Base-by-base conservation (phyloP, 345 rosid species). In the Psidium guajava region DNA sequence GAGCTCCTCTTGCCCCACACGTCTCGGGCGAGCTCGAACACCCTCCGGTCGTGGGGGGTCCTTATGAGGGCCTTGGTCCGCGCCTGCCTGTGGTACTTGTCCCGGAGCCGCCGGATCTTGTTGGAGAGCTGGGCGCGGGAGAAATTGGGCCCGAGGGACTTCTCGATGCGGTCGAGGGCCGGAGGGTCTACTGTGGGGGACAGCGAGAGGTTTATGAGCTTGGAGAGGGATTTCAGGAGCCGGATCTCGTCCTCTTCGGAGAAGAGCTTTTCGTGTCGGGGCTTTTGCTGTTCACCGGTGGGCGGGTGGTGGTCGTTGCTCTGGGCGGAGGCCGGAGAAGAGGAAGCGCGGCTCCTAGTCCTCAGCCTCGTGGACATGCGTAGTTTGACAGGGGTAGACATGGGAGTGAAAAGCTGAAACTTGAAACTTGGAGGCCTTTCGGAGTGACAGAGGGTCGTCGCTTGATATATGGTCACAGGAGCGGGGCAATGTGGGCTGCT, bases 71-170 rank as follows among this genome's bases (percentile, higher is more conserved):
- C 86, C 82, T 85, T 89, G 91, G 84, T 8, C 47, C 87, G 85
- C 5, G 88, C 87, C 49, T 83, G 88, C 75, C 83, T 86, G 56
- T 40, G 91, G 85, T 89, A 89, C 89, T 88, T 89, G 56, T 18
- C 21, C 44, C 87, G 74, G 47, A 89, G 84, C n/a, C 81, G 52
- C 8, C 88, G 90, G 85, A 89, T 69, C 88, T 89, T 89, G 88
- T 74, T 82, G 54, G 24, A 27, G 86, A 89, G 27, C 82, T 88
- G 91, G n/a, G 58, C 51, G 74, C 77, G 86, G 80, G 88, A 85
- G 87, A 89, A 85, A 25, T 81, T 88, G 51, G 85, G 59, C 58
- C 80, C 77, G 57, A 88, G 85, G 15, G 87, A 22, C 11, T 54
- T 58, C 83, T 55, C 84, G 84, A 89, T 58, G 84, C 77, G 82